phyloP scores from a whole-genome alignment of 2,329 filamentous ascomycete species.

The Penicillium sp. region DNA sequence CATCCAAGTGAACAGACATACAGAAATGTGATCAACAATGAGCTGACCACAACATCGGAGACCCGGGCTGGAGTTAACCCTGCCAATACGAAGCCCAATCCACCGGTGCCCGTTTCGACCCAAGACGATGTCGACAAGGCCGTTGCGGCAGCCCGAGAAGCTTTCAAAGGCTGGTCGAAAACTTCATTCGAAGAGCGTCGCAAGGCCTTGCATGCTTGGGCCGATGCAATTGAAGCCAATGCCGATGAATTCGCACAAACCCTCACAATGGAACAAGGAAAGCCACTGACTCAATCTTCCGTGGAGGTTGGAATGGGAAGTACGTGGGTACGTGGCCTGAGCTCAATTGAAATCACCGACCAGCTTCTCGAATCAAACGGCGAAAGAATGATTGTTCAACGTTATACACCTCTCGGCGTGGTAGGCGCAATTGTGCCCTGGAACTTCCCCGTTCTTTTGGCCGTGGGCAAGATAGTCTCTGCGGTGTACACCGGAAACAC shows the following conservation, averaged over 20 bases:
- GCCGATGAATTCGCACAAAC: slow-evolving; percentile 37
- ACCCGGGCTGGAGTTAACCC: slow-evolving; percentile 53
- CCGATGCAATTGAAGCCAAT: slow-evolving; percentile 36
- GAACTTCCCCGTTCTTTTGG: slow-evolving; percentile 50
- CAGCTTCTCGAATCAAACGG: slow-evolving; percentile 50
- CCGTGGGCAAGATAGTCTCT: slow-evolving; percentile 50
- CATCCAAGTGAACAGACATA: slow-evolving; percentile 37
- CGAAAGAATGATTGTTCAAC: slow-evolving; percentile 31
- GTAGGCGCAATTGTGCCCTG: slow-evolving; percentile 57
- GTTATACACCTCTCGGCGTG: slow-evolving; percentile 41
- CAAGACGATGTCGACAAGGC: slow-evolving; percentile 51
- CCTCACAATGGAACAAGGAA: slow-evolving; percentile 45
- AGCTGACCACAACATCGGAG: slow-evolving; percentile 43
- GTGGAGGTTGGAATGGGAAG: slow-evolving; percentile 29
- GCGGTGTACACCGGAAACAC: slow-evolving; percentile 52
- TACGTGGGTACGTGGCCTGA: slow-evolving; percentile 22
- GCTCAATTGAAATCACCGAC: slow-evolving; percentile 41
- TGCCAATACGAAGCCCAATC: slow-evolving; percentile 48
- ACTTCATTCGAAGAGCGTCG: slow-evolving; percentile 35
- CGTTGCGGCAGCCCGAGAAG: slow-evolving; percentile 47
- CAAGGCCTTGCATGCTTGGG: slow-evolving; percentile 31
- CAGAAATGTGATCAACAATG: slow-evolving; percentile 52
- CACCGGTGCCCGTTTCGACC: slow-evolving; percentile 50
- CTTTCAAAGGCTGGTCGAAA: slow-evolving; percentile 48
- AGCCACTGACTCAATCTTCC: slow-evolving; percentile 32